phyloP scores from a whole-genome alignment of 78 protist genomes.

The Paulinella micropora region DNA sequence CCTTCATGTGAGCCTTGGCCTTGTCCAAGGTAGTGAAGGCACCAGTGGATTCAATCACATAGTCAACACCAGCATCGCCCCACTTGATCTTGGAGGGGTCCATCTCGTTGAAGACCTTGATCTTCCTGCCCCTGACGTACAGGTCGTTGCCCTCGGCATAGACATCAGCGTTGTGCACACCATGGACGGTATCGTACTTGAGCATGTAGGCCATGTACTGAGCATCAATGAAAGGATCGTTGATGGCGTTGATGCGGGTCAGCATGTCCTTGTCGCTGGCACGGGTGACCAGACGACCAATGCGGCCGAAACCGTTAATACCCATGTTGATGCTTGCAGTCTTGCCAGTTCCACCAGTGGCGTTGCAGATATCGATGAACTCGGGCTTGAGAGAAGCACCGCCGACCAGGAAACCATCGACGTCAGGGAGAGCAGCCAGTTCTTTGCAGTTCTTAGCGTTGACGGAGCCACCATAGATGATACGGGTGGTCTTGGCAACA shows the following conservation, averaged over 20 bases:
- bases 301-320: conserved; percentile 62
- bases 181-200: conserved; percentile 91
- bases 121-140: conserved; percentile 63
- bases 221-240: conserved; percentile 87
- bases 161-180: conserved; percentile 71
- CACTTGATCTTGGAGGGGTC: background rate
- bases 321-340: too few species aligned
- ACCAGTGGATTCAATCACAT: too few species aligned
- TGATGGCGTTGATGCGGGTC: conserved; percentile 69
- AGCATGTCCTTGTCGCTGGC: conserved; percentile 1
- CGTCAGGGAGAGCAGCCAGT: conserved; percentile 55
- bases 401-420: conserved; percentile 94
- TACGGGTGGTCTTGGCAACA: conserved; percentile 54
- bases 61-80: too few species aligned
- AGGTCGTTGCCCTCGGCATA: conserved; percentile 40
- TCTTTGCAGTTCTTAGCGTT: conserved; percentile 52
- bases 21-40: too few species aligned
- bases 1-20: too few species aligned
- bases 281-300: conserved; percentile 92
- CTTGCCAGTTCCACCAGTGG: too few species aligned
- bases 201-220: conserved; percentile 42
- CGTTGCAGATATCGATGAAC: conserved; percentile 58
- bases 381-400: conserved; percentile 85
- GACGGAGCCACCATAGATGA: conserved; percentile 93
- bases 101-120: conserved; percentile 48